A percentile compares a stretch with the other conserved stretches of the same genome.
Evolutionary conservation across 116 monocot genomes (phyloP).

Genomic region (Iris pallida): DNA sequence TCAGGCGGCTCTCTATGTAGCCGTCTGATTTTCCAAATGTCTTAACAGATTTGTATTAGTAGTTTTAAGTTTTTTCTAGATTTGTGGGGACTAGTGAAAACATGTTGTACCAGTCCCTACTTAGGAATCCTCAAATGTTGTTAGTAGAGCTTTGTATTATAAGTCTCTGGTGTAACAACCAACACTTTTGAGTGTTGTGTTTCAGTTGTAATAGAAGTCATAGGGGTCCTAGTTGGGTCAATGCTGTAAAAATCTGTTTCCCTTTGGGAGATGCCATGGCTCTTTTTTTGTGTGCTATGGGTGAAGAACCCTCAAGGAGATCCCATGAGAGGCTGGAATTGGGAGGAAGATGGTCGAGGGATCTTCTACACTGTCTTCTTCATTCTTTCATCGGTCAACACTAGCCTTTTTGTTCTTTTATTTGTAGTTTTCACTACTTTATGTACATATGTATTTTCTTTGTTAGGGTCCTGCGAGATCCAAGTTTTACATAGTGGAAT

Average conservation of each 20-base stretch:
- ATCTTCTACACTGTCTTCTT: not conserved
- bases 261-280: not conserved
- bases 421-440: not conserved
- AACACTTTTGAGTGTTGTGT: not conserved
- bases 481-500: conserved; percentile 6
- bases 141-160: not conserved
- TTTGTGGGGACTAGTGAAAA: conserved; percentile 1
- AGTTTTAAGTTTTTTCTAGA: not conserved
- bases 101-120: not conserved
- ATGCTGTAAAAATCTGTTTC: not conserved
- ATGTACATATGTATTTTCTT: not conserved
- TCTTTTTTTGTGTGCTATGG: conserved; percentile 2
- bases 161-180: conserved; percentile 1
- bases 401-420: not conserved
- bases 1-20: not conserved
- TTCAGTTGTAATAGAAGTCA: not conserved
- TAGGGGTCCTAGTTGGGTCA: not conserved
- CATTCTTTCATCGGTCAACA: not conserved
- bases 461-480: conserved; percentile 12
- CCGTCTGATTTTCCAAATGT: not conserved
- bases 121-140: not conserved
- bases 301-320: not conserved
- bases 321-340: conserved; percentile 8
- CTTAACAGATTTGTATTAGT: conserved; percentile 9
- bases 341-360: not conserved